These are phyloP conservation scores for Ulmus americana DNA, from an alignment of 331 rosid species.

Conservation along the genomic window DNA sequence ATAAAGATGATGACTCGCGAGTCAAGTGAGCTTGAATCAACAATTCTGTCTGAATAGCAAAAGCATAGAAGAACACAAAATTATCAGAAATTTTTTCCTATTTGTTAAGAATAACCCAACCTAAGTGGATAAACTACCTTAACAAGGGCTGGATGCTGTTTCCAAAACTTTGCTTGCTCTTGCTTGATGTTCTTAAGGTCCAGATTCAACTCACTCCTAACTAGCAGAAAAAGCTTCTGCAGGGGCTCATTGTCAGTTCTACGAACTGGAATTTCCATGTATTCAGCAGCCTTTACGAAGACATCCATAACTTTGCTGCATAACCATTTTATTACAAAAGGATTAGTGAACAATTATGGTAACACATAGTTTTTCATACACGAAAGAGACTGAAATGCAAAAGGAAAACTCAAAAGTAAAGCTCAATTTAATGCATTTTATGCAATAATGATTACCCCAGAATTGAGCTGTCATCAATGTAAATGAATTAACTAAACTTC, in stretches of 20 bases:
- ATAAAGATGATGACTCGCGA: slow-evolving; percentile 59
- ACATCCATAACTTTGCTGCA: slow-evolving; percentile 98
- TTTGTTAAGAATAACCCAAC: slow-evolving; percentile 8
- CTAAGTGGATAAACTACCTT: slow-evolving; percentile 48
- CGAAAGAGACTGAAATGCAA: no score
- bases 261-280: slow-evolving; percentile 92
- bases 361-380: background rate
- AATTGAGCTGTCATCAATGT: no score
- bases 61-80: slow-evolving; percentile 21
- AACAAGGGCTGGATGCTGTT: slow-evolving; percentile 94
- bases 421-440: no score
- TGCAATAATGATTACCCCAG: no score
- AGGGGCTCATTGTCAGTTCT: slow-evolving; percentile 91
- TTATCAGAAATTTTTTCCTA: background rate
- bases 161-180: slow-evolving; percentile 98
- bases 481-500: no score
- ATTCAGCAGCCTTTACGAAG: slow-evolving; percentile 93
- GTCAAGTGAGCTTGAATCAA: slow-evolving; percentile 94
- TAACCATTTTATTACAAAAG: slow-evolving; percentile 19
- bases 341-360: slow-evolving; percentile 10
- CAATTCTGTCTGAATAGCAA: slow-evolving; percentile 72
- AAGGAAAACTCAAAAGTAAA: no score
- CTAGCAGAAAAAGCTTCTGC: slow-evolving; percentile 89
- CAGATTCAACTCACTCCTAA: slow-evolving; percentile 93
- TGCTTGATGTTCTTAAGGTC: slow-evolving; percentile 98